phyloP scores from a whole-genome alignment of 2,329 filamentous ascomycete species.

The Ascochyta clinopodiicola region DNA sequence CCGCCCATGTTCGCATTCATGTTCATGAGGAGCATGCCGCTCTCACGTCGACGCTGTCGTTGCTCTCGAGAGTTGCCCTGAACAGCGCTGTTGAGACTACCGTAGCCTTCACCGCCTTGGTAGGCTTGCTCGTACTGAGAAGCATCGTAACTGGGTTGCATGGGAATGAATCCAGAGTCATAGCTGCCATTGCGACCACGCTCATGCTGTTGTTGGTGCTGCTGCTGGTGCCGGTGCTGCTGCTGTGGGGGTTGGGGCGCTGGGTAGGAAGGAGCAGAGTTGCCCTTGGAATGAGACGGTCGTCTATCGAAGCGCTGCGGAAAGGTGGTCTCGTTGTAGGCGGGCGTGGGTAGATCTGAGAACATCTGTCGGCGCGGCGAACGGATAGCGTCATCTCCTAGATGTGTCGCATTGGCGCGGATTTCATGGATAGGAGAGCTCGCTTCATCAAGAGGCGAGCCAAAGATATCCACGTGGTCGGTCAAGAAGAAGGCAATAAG shows the following conservation, averaged over 20 bases:
- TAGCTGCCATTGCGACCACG: constrained; percentile 42
- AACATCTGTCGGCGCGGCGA: constrained; percentile 72
- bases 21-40: constrained; percentile 49
- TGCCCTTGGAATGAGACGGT: constrained; percentile 31
- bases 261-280: constrained; percentile 30
- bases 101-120: constrained; percentile 38
- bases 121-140: constrained; percentile 39
- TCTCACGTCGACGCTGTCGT: constrained; percentile 45
- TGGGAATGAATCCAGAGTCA: constrained; percentile 60
- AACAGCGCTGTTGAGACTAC: constrained; percentile 44
- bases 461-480: constrained; percentile 87
- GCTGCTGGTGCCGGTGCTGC: constrained; percentile 34
- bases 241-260: constrained; percentile 35
- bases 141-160: constrained; percentile 58
- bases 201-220: constrained; percentile 37
- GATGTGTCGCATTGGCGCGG: constrained; percentile 48
- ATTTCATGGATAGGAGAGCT: constrained; percentile 55
- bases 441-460: constrained; percentile 67
- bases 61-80: constrained; percentile 39
- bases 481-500: constrained; percentile 94
- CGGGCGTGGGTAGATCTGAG: constrained; percentile 69
- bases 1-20: constrained; percentile 40
- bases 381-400: constrained; percentile 64
- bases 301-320: constrained; percentile 35
- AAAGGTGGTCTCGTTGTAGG: constrained; percentile 65